These are phyloP conservation scores for Salvia hispanica DNA, from an alignment of 257 asterid species.

Conservation along the genomic window DNA sequence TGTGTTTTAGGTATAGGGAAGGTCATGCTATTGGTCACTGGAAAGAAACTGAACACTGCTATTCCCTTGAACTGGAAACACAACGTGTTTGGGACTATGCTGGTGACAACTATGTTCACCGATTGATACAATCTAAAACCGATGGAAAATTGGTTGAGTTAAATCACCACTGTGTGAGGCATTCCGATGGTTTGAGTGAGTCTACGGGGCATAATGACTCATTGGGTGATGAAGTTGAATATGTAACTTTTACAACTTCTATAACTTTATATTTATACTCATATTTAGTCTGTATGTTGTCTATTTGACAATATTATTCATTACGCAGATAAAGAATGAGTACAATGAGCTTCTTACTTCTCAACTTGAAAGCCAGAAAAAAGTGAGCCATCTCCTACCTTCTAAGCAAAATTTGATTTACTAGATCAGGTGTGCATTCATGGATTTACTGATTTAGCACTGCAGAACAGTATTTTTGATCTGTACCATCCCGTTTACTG, in stretches of 20 bases:
- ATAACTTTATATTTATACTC: not conserved
- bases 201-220: slow-evolving; percentile 58
- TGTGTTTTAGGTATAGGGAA: slow-evolving; percentile 59
- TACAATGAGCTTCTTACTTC: slow-evolving; percentile 86
- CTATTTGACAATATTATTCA: not conserved
- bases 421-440: slow-evolving; percentile 16
- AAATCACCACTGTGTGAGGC: slow-evolving; percentile 61
- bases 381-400: slow-evolving; percentile 49
- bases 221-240: slow-evolving; percentile 72
- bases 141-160: slow-evolving; percentile 93
- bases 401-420: not conserved
- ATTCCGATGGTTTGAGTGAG: slow-evolving; percentile 40
- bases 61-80: slow-evolving; percentile 95
- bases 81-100: slow-evolving; percentile 96
- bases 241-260: slow-evolving; percentile 44
- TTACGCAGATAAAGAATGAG: slow-evolving; percentile 82
- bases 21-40: slow-evolving; percentile 87
- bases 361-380: slow-evolving; percentile 91
- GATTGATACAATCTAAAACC: slow-evolving; percentile 90
- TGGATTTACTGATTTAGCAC: not conserved
- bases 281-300: slow-evolving; percentile 25
- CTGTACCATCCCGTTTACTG: slow-evolving; percentile 17
- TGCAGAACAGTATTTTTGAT: not conserved
- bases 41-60: slow-evolving; percentile 96
- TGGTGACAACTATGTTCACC: slow-evolving; percentile 97